phyloP scores from a whole-genome alignment of 2,329 filamentous ascomycete genomes.

The Penicillium sp. region DNA sequence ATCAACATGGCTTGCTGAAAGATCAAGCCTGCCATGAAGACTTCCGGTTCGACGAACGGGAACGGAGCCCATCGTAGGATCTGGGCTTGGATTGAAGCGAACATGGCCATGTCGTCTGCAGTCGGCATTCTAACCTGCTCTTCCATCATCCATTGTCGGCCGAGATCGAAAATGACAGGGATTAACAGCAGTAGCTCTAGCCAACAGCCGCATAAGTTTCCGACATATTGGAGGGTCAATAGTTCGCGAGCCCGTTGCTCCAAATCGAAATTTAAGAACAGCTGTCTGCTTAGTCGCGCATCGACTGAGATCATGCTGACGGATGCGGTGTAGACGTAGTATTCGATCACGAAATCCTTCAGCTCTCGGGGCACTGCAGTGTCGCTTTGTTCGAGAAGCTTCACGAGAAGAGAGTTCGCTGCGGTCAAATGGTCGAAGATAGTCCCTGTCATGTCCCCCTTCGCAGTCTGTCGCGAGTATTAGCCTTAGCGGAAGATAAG shows the following conservation, averaged over 20 bases:
- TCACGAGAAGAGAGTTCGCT: slow-evolving; percentile 44
- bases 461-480: slow-evolving; percentile 32
- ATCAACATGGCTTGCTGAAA: slow-evolving; percentile 49
- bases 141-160: slow-evolving; percentile 34
- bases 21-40: slow-evolving; percentile 43
- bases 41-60: slow-evolving; percentile 35
- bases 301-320: slow-evolving; percentile 51
- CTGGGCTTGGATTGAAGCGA: slow-evolving; percentile 45
- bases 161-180: slow-evolving; percentile 32
- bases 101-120: slow-evolving; percentile 47
- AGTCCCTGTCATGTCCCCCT: slow-evolving; percentile 49
- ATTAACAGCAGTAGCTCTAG: slow-evolving; percentile 31
- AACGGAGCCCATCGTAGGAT: slow-evolving; percentile 44
- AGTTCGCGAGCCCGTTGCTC: slow-evolving; percentile 38
- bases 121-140: slow-evolving; percentile 29
- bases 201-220: slow-evolving; percentile 34
- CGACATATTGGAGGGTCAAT: slow-evolving; percentile 27
- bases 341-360: slow-evolving; percentile 50
- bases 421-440: slow-evolving; percentile 50
- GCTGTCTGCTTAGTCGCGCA: slow-evolving; percentile 28
- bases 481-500: neutral
- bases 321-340: slow-evolving; percentile 50
- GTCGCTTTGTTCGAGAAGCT: slow-evolving; percentile 36
- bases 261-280: slow-evolving; percentile 43
- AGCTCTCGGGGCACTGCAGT: slow-evolving; percentile 38